Percentiles rank a stretch among this genome's conserved stretches.
phyloP scores from a whole-genome alignment of 345 rosid species.

The Salix exigua region DNA sequence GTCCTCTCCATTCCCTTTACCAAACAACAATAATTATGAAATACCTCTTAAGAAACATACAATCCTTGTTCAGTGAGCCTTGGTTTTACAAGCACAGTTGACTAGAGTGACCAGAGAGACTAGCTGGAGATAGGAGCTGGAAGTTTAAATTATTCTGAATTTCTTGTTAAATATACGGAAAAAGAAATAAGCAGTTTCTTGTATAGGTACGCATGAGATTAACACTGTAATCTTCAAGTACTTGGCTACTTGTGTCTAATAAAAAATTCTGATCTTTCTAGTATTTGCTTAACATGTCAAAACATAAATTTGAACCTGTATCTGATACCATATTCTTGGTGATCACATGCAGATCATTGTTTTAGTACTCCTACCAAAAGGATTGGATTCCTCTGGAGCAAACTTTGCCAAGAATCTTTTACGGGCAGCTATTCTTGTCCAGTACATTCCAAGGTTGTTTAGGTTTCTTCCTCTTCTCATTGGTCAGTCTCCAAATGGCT shows the following conservation, averaged over 20 bases:
- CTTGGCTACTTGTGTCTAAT: background rate
- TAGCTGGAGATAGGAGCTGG: background rate
- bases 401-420: slow-evolving; percentile 62
- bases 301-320: background rate
- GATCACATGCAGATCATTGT: slow-evolving; percentile 49
- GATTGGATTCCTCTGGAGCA: slow-evolving; percentile 47
- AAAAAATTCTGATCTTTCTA: background rate
- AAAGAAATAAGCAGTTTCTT: background rate
- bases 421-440: slow-evolving; percentile 57
- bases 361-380: slow-evolving; percentile 39
- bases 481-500: slow-evolving; percentile 70
- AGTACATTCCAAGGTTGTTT: slow-evolving; percentile 67
- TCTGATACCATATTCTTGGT: slow-evolving; percentile 1
- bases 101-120: background rate
- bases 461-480: slow-evolving; percentile 67
- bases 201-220: background rate
- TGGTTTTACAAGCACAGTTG: no score
- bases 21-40: no score
- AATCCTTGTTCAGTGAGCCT: no score
- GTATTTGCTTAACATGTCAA: background rate
- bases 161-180: background rate
- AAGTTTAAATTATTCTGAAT: background rate
- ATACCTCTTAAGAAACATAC: no score
- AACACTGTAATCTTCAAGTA: background rate
- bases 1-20: no score